phyloP scores from a whole-genome alignment of 2,329 filamentous ascomycete genomes.

The Arthrinium puccinioides region DNA sequence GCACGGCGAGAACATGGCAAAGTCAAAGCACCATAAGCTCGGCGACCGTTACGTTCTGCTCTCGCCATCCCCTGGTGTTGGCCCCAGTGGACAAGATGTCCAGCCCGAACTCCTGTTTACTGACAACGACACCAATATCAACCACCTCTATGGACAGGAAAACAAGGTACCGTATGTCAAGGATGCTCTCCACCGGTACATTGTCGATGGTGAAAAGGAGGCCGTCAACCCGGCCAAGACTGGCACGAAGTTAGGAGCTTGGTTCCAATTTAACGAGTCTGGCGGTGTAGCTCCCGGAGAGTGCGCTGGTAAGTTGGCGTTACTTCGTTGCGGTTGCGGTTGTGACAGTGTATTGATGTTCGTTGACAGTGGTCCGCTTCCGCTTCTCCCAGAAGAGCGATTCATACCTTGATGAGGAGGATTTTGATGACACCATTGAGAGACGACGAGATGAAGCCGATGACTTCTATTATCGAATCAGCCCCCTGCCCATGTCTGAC shows the following conservation, averaged over 20 bases:
- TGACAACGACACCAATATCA: conserved; percentile 88
- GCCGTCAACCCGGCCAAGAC: conserved; percentile 73
- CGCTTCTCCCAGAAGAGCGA: conserved; percentile 71
- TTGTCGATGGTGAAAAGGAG: conserved; percentile 72
- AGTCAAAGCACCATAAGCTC: conserved; percentile 72
- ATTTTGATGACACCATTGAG: conserved; percentile 87
- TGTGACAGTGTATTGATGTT: conserved; percentile 6
- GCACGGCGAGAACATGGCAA: conserved; percentile 58
- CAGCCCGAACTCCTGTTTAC: conserved; percentile 84
- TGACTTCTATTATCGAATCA: conserved; percentile 91
- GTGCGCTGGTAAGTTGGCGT: conserved; percentile 68
- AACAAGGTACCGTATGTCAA: conserved; percentile 86
- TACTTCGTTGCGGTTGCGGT: too few species aligned
- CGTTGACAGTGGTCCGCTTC: conserved; percentile 70
- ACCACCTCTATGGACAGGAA: conserved; percentile 66
- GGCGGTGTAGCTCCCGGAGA: conserved; percentile 84
- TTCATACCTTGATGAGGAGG: conserved; percentile 81
- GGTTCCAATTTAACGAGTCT: conserved; percentile 86
- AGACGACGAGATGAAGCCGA: conserved; percentile 83
- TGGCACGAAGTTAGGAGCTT: conserved; percentile 86
- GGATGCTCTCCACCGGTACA: conserved; percentile 86
- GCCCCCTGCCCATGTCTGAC: conserved; percentile 86
- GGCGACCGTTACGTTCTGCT: conserved; percentile 79
- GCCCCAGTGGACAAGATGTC: conserved; percentile 72
- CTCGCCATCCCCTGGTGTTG: conserved; percentile 83